phyloP scores from a whole-genome alignment of 202 grass and related monocot genomes.

The Zizania palustris region DNA sequence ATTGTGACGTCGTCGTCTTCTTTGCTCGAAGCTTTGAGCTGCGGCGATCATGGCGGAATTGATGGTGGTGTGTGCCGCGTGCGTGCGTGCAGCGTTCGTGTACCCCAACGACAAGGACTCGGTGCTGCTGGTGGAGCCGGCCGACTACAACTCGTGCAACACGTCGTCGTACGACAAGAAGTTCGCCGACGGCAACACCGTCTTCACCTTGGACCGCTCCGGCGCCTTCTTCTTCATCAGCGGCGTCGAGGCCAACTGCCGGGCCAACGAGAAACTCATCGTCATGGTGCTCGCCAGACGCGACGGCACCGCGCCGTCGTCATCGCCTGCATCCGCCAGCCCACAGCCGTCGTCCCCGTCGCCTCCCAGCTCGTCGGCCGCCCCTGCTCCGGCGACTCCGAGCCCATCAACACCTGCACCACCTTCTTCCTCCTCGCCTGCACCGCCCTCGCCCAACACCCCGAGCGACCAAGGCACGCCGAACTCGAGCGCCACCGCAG shows the following conservation, averaged over 20 bases:
- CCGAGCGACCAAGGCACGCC: no score
- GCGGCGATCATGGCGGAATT: not conserved
- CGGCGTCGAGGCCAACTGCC: conserved; percentile 56
- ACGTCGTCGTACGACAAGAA: conserved; percentile 47
- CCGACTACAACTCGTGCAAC: conserved; percentile 68
- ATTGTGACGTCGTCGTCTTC: not conserved
- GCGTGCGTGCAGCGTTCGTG: conserved; percentile 52
- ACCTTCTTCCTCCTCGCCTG: no score
- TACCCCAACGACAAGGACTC: conserved; percentile 62
- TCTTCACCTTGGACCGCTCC: conserved; percentile 49
- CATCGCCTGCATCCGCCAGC: no score
- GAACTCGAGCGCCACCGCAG: no score
- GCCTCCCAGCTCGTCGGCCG: no score
- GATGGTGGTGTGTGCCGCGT: not conserved
- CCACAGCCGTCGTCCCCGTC: no score
- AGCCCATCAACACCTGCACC: no score
- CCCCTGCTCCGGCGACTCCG: no score
- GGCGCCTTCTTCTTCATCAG: conserved; percentile 77
- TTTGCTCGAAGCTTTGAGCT: not conserved
- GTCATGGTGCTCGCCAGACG: conserved; percentile 50
- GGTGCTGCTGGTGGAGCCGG: conserved; percentile 54
- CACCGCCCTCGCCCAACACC: no score
- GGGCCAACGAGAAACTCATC: conserved; percentile 56
- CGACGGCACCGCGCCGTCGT: no score
- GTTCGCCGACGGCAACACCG: conserved; percentile 55